Evolutionary conservation across 2,329 filamentous ascomycete genomes (phyloP).

Genomic region (Phaeosphaeria sp.): DNA sequence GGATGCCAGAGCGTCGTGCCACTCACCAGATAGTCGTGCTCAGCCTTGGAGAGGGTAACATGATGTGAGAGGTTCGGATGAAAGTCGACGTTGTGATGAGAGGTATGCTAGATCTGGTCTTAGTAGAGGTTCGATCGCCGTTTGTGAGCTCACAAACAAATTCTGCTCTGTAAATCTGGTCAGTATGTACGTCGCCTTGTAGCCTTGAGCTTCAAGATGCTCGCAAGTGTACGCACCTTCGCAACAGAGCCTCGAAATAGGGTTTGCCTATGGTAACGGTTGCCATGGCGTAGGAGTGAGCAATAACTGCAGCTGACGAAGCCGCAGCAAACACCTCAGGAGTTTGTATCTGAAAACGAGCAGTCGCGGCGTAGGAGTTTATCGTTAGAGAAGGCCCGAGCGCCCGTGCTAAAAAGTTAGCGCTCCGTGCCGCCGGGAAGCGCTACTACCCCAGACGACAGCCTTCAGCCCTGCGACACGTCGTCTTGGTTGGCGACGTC

Average conservation of each 20-base stretch:
- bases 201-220: slow-evolving; percentile 3
- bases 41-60: slow-evolving; percentile 64
- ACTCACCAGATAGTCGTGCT: slow-evolving; percentile 67
- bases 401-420: slow-evolving; percentile 18
- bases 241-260: slow-evolving; percentile 68
- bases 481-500: not conserved
- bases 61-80: slow-evolving; percentile 45
- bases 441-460: slow-evolving; percentile 9
- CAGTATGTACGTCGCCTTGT: slow-evolving; percentile 21
- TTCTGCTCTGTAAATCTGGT: slow-evolving; percentile 51
- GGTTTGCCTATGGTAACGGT: slow-evolving; percentile 65
- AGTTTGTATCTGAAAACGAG: slow-evolving; percentile 5
- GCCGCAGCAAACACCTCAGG: slow-evolving; percentile 12
- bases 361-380: slow-evolving; percentile 16
- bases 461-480: slow-evolving; percentile 8
- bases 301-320: slow-evolving; percentile 7
- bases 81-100: slow-evolving; percentile 46
- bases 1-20: slow-evolving; percentile 4
- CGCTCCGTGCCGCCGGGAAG: slow-evolving; percentile 27
- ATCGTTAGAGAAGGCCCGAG: slow-evolving; percentile 31
- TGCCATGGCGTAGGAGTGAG: slow-evolving; percentile 39
- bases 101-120: slow-evolving; percentile 46
- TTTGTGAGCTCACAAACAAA: slow-evolving; percentile 53
- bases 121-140: slow-evolving; percentile 1
- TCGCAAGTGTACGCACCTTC: slow-evolving; percentile 60